phyloP scores from a whole-genome alignment of 2,329 filamentous ascomycete genomes.

The Penicillium expansum region DNA sequence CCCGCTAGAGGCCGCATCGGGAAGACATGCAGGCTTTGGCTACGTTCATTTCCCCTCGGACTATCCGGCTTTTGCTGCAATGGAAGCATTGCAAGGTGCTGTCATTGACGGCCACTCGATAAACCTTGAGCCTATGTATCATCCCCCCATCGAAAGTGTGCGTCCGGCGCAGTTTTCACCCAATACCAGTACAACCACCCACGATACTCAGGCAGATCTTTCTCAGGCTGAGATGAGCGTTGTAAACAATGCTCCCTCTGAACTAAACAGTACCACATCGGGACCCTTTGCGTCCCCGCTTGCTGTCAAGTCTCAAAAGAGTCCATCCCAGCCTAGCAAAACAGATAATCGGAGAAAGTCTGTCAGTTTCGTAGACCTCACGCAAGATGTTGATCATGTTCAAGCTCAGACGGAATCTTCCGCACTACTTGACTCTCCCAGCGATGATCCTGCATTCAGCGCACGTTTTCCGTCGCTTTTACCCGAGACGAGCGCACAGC shows the following conservation, averaged over 20 bases:
- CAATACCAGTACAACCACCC: not conserved
- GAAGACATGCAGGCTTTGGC: slow-evolving; percentile 41
- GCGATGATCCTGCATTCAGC: slow-evolving; percentile 31
- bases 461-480: slow-evolving; percentile 38
- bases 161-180: slow-evolving; percentile 4
- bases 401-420: slow-evolving; percentile 1
- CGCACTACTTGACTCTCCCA: slow-evolving; percentile 33
- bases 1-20: slow-evolving; percentile 32
- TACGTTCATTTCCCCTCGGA: slow-evolving; percentile 39
- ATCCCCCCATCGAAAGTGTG: slow-evolving; percentile 21
- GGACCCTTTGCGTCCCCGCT: not conserved
- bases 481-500: slow-evolving; percentile 14
- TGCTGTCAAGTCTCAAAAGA: not conserved
- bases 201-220: not conserved
- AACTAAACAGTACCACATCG: not conserved
- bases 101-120: slow-evolving; percentile 41
- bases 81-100: slow-evolving; percentile 37
- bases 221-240: not conserved
- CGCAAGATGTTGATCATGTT: not conserved
- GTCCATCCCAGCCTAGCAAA: not conserved
- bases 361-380: slow-evolving; percentile 15
- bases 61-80: slow-evolving; percentile 36
- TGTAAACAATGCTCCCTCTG: not conserved
- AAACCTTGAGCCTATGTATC: slow-evolving; percentile 41
- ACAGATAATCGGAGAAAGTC: slow-evolving; percentile 15